Percentiles rank a stretch among this genome's conserved stretches.
Evolutionary conservation across 2,329 filamentous ascomycete species (phyloP).

Genomic region (Domatiomyces catenatus): DNA sequence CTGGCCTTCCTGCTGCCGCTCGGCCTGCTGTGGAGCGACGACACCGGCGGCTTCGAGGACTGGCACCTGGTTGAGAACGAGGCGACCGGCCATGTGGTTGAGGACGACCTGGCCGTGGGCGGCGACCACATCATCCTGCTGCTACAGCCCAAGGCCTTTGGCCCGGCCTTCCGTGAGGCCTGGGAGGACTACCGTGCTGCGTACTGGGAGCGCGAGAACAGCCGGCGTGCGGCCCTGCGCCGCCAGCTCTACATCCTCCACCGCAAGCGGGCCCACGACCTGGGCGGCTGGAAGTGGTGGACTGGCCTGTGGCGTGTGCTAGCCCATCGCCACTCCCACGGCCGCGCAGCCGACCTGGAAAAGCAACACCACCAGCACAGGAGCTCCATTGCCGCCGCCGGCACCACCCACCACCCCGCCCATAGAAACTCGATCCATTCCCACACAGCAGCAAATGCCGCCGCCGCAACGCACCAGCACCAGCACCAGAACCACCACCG

Average conservation of each 20-base stretch:
- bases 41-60: slow-evolving; percentile 40
- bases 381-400: slow-evolving; percentile 17
- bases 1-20: slow-evolving; percentile 65
- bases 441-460: too few species aligned
- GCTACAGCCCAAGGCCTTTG: slow-evolving; percentile 85
- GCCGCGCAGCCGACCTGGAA: slow-evolving; percentile 16
- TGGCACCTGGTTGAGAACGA: slow-evolving; percentile 63
- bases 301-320: slow-evolving; percentile 47
- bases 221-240: slow-evolving; percentile 60
- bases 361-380: slow-evolving; percentile 18
- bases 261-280: slow-evolving; percentile 46
- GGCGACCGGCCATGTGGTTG: slow-evolving; percentile 37
- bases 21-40: slow-evolving; percentile 42
- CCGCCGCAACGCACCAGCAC: slow-evolving; percentile 1
- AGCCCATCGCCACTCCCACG: slow-evolving; percentile 9
- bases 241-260: slow-evolving; percentile 54
- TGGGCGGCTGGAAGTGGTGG: slow-evolving; percentile 74
- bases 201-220: slow-evolving; percentile 96
- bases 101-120: slow-evolving; percentile 79
- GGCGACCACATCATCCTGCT: slow-evolving; percentile 86
- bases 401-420: slow-evolving; percentile 8
- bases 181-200: slow-evolving; percentile 91
- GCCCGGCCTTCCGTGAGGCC: slow-evolving; percentile 83
- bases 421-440: slow-evolving; percentile 2
- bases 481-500: not conserved